phyloP scores from a whole-genome alignment of 1,284 basidiomycete genomes.

The Ceratobasidium sp. region DNA sequence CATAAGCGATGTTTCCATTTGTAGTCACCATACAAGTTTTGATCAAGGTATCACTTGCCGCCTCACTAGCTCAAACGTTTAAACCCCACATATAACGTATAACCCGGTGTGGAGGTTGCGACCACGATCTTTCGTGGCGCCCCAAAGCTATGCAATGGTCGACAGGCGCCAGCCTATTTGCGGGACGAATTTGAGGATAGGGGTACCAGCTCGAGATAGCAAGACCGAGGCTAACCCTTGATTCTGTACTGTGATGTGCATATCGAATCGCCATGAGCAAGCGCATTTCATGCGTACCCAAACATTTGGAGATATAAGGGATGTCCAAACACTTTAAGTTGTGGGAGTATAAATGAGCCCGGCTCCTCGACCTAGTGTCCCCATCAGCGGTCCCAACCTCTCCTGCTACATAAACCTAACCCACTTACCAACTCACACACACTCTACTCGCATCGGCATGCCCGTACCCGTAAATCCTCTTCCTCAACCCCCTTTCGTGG shows the following conservation, averaged over 20 bases:
- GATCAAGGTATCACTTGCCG: not conserved
- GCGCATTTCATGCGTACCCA: slow-evolving; percentile 39
- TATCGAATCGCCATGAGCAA: slow-evolving; percentile 42
- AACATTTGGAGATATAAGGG: slow-evolving; percentile 45
- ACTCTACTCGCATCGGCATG: slow-evolving; percentile 19
- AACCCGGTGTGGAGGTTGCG: not conserved
- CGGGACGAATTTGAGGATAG: slow-evolving; percentile 37
- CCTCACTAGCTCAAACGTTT: not conserved
- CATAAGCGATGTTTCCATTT: slow-evolving; percentile 27
- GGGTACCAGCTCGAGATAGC: slow-evolving; percentile 30
- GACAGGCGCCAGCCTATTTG: not conserved
- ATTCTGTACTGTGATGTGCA: slow-evolving; percentile 40
- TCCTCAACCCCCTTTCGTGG: slow-evolving; percentile 44
- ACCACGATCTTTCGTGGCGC: not conserved
- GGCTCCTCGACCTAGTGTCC: slow-evolving; percentile 27
- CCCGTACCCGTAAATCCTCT: slow-evolving; percentile 36
- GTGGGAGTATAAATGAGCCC: slow-evolving; percentile 42
- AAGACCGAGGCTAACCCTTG: slow-evolving; percentile 38
- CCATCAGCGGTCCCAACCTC: slow-evolving; percentile 18
- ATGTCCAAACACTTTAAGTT: slow-evolving; percentile 38
- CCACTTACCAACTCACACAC: not conserved
- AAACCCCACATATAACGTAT: slow-evolving; percentile 20
- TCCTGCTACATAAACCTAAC: slow-evolving; percentile 3
- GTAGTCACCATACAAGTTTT: slow-evolving; percentile 39
- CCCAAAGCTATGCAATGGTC: slow-evolving; percentile 1